Evolutionary conservation across 2,329 filamentous ascomycete genomes (phyloP), one percentile per base, ranked within the genome.

Genomic region (Aureobasidium musti): DNA sequence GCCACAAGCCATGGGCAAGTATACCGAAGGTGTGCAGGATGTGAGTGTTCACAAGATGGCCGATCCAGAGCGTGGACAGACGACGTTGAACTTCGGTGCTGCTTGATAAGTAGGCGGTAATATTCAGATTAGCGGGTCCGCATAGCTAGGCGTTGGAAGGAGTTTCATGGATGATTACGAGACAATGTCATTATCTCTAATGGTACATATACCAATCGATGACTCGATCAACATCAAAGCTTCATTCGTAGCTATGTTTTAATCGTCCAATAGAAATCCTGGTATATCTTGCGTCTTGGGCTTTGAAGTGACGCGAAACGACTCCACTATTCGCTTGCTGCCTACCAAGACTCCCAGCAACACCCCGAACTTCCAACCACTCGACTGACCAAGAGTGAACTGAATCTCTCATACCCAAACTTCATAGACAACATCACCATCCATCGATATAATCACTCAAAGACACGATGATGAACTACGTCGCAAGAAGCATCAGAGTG

Each of bases 1-100:
- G 2, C 95, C 95, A 33, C 96, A 97, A 72, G 89, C 89, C 54
- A 92, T 96, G 79, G 79, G 76, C 68, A 82, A 74, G 72, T 59
- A 50, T 21, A 81, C 81, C 81, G 87, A 77, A 82, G 84, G 71
- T 77, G 84, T 72, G 41, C 85, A 86, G 66, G 91, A 96, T 73
- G 91, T 96, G 68, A 91, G 88, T 74, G 88, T 95, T 69, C 90
- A 91, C 77, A 87, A 89, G 69, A 83, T 84, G 82, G 78, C 72
- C 19, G 82, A 83, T 72, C 82, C 82, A 5, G 81, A 83, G 72
- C 78, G 82, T 35, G 82, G 82, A 56, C 82, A 83, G 74, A 81
- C 79, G 41, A 73, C 77, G 4, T 71, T 83, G 39, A 19, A 65
- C n/a, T 54, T 65, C 13, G 2, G n/a, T 17, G 33, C 45, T 50